Evolutionary conservation across 148 eudicot species (phyloP).

Genomic region (Chenopodium album): DNA sequence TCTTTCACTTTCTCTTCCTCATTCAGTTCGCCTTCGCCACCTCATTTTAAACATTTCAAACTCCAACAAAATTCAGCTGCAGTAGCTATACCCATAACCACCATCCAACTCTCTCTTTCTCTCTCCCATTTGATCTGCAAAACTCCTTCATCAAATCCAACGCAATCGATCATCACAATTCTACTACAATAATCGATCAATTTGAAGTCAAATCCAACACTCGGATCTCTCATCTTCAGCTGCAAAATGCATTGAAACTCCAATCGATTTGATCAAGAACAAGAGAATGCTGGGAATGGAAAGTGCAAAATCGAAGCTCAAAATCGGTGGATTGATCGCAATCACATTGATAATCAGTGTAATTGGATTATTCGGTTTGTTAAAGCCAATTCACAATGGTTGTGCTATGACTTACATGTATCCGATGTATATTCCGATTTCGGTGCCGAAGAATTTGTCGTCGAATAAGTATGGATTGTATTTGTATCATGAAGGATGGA

Average conservation of each 20-base stretch:
- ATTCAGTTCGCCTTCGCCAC: neutral
- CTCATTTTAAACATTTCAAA: conserved; percentile 6
- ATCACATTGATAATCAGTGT: conserved; percentile 43
- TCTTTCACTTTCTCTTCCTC: neutral
- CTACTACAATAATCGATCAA: neutral
- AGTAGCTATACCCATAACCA: neutral
- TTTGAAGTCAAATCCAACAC: neutral
- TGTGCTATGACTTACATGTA: conserved; percentile 97
- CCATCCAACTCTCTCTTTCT: neutral
- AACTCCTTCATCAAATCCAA: neutral
- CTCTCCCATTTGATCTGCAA: neutral
- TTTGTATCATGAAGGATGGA: conserved; percentile 98
- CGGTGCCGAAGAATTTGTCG: conserved; percentile 56
- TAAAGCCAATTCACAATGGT: conserved; percentile 66
- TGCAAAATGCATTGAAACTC: neutral
- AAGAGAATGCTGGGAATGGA: conserved; percentile 31
- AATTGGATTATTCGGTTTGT: conserved; percentile 52
- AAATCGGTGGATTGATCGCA: conserved; percentile 44
- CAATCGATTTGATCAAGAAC: neutral
- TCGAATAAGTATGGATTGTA: conserved; percentile 71
- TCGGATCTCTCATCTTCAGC: neutral
- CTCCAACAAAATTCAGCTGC: neutral
- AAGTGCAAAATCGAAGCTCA: conserved; percentile 46
- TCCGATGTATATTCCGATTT: conserved; percentile 86
- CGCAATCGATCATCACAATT: neutral